These are phyloP conservation scores for Chalciporus pseudorubinellus DNA, from an alignment of 768 basidiomycete genomes.

Conservation along the genomic window DNA sequence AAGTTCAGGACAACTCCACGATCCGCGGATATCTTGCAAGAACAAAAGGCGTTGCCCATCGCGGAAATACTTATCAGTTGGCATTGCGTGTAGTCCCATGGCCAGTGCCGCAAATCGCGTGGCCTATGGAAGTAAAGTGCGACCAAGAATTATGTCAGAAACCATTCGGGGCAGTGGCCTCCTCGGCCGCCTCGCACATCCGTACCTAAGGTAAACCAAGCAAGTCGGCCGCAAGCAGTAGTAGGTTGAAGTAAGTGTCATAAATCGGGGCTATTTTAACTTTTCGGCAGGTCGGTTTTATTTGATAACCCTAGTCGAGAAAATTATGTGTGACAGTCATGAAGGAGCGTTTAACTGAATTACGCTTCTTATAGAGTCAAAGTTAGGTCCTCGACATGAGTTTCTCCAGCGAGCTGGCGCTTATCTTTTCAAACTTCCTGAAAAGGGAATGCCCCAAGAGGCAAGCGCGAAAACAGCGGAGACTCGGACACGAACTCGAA, in stretches of 20 bases:
- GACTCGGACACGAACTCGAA: background rate
- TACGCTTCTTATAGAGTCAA: conserved; percentile 1
- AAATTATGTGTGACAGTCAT: background rate
- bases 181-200: too few relatives aligned
- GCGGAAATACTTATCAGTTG: too few relatives aligned
- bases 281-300: background rate
- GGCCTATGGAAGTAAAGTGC: too few relatives aligned
- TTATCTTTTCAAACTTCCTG: conserved; percentile 8
- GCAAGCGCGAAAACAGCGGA: conserved; percentile 26
- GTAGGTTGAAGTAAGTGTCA: background rate
- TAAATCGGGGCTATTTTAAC: conserved; percentile 1
- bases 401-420: background rate
- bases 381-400: background rate
- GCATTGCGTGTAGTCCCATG: too few relatives aligned
- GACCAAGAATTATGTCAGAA: too few relatives aligned
- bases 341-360: background rate
- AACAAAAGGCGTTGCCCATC: too few relatives aligned
- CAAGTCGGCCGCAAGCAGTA: background rate
- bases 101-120: too few relatives aligned
- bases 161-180: too few relatives aligned
- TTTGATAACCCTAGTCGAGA: too few relatives aligned
- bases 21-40: too few relatives aligned
- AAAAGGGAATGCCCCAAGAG: conserved; percentile 5
- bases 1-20: too few relatives aligned
- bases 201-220: too few relatives aligned